These are phyloP conservation scores for Penicillium sp. DNA, from an alignment of 2,329 filamentous ascomycete species.

Conservation along the genomic window DNA sequence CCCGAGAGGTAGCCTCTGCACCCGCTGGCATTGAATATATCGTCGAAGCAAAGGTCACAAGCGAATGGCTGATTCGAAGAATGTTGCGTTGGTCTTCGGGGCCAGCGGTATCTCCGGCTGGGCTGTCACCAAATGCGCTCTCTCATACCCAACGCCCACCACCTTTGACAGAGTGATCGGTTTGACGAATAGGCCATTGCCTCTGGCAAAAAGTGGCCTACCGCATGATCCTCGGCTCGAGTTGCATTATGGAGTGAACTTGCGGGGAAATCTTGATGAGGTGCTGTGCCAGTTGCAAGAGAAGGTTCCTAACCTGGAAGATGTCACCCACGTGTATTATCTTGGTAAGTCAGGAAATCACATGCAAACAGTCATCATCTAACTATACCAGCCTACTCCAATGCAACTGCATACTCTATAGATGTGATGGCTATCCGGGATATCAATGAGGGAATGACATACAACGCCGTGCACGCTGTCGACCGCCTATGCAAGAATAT, in stretches of 20 bases:
- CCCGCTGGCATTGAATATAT: background rate
- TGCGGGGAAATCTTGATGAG: constrained; percentile 28
- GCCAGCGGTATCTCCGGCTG: constrained; percentile 33
- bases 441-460: constrained; percentile 41
- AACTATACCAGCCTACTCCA: constrained; percentile 15
- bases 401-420: constrained; percentile 36
- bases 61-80: constrained; percentile 3
- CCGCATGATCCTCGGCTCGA: background rate
- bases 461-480: constrained; percentile 39
- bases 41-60: background rate
- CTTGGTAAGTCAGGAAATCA: constrained; percentile 27
- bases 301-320: constrained; percentile 36
- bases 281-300: constrained; percentile 35
- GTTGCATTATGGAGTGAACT: constrained; percentile 19
- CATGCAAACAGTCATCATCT: background rate
- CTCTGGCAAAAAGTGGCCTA: background rate
- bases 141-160: constrained; percentile 26
- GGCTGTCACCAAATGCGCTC: constrained; percentile 25
- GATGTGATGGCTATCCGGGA: constrained; percentile 34
- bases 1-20: background rate
- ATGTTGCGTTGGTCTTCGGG: constrained; percentile 29
- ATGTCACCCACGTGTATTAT: constrained; percentile 47
- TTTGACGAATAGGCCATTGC: constrained; percentile 23
- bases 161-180: constrained; percentile 29
- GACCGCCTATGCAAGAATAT: constrained; percentile 39